These are phyloP conservation scores for Fusarium bactridioides DNA, from an alignment of 2,329 filamentous ascomycete species.

Conservation along the genomic window DNA sequence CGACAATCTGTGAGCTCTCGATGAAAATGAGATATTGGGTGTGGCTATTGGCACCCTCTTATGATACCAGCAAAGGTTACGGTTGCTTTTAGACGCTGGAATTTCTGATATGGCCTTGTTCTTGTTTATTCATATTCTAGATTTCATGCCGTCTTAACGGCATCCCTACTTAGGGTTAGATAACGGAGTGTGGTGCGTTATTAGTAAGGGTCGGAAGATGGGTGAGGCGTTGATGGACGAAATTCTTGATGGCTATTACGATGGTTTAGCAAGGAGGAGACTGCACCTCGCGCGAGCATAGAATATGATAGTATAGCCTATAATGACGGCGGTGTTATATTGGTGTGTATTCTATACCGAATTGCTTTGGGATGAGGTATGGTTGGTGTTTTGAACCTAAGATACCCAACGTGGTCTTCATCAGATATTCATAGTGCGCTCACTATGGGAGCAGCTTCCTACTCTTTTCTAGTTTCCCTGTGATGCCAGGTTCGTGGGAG, in stretches of 20 bases:
- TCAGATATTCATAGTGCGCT: constrained; percentile 9
- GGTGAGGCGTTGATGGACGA: constrained; percentile 30
- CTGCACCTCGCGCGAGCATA: constrained; percentile 9
- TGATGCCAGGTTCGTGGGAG: background rate
- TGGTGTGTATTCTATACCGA: constrained; percentile 1
- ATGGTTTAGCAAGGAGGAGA: background rate
- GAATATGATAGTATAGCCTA: constrained; percentile 23
- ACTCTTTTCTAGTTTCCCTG: background rate
- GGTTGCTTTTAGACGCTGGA: constrained; percentile 20
- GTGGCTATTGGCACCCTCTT: constrained; percentile 14
- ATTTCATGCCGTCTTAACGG: constrained; percentile 2
- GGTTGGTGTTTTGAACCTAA: constrained; percentile 7
- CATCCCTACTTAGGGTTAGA: constrained; percentile 13
- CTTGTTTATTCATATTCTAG: constrained; percentile 19
- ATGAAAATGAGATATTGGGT: background rate
- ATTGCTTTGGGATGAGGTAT: constrained; percentile 6
- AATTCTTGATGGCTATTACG: background rate
- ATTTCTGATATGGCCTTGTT: constrained; percentile 6
- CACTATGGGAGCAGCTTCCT: background rate
- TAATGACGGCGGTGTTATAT: constrained; percentile 19
- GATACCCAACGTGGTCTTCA: constrained; percentile 13
- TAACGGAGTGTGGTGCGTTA: background rate
- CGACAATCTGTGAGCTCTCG: background rate
- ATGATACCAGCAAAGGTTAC: constrained; percentile 27
- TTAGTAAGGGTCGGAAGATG: constrained; percentile 2